These are phyloP conservation scores for Protea cynaroides DNA, from an alignment of 164 flowering plant genomes.

Conservation along the genomic window DNA sequence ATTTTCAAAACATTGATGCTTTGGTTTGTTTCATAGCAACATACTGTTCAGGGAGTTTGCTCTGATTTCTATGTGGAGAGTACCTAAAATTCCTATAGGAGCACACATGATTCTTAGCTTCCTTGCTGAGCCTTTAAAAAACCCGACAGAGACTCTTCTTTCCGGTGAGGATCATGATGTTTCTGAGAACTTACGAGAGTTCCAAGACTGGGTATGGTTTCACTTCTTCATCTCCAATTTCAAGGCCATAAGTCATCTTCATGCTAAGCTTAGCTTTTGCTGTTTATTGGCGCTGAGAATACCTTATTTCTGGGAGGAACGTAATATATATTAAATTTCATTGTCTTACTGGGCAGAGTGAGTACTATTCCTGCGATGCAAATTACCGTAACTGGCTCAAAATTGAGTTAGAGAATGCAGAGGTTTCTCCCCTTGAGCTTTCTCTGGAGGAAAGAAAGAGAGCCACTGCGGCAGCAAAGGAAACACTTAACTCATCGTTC, in stretches of 20 bases:
- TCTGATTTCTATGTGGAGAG: slow-evolving; percentile 97
- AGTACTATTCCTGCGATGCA: slow-evolving; percentile 95
- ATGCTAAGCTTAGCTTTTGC: slow-evolving; percentile 4
- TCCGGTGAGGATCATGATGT: slow-evolving; percentile 48
- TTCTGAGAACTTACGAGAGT: slow-evolving; percentile 67
- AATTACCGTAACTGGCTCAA: slow-evolving; percentile 93
- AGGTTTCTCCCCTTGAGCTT: slow-evolving; percentile 52
- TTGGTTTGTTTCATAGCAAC: slow-evolving; percentile 45
- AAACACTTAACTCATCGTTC: slow-evolving; percentile 51
- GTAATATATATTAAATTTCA: not conserved
- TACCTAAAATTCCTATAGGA: slow-evolving; percentile 85
- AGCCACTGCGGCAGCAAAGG: slow-evolving; percentile 61
- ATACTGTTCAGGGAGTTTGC: slow-evolving; percentile 90
- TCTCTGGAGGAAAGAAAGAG: slow-evolving; percentile 75
- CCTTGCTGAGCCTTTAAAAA: slow-evolving; percentile 95
- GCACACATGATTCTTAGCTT: slow-evolving; percentile 81
- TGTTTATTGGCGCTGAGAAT: not conserved
- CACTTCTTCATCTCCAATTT: slow-evolving; percentile 1
- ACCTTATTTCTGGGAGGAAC: not conserved
- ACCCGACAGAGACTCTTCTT: slow-evolving; percentile 41
- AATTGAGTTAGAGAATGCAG: slow-evolving; percentile 66
- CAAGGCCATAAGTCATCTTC: not conserved
- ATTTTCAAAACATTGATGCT: slow-evolving; percentile 7
- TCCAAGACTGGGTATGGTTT: slow-evolving; percentile 82
- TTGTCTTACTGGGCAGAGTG: slow-evolving; percentile 43